Evolutionary conservation across 345 rosid genomes (phyloP).

Genomic region (Orychophragmus violaceus): DNA sequence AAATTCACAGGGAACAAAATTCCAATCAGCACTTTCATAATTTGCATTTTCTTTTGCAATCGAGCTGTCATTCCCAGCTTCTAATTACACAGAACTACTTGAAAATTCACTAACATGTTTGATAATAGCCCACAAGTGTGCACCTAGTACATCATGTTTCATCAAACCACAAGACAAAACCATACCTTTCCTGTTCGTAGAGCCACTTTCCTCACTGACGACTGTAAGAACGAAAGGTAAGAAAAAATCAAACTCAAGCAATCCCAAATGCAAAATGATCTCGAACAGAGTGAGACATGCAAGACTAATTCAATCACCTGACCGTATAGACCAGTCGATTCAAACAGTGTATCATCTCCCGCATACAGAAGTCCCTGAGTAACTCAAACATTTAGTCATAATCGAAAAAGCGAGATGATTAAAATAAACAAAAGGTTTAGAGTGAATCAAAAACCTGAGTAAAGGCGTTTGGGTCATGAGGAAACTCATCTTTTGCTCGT

Average conservation of each 20-base stretch:
- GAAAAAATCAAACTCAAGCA: not conserved
- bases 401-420: not conserved
- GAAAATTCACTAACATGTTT: not conserved
- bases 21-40: not conserved
- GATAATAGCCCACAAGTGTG: too few species aligned
- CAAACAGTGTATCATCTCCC: conserved; percentile 58
- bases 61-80: too few species aligned
- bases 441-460: conserved; percentile 45
- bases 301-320: conserved; percentile 30
- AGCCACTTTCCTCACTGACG: conserved; percentile 74
- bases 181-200: conserved; percentile 75
- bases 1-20: not conserved
- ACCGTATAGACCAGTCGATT: conserved; percentile 73
- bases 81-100: not conserved
- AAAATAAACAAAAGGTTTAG: not conserved
- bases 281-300: too few species aligned
- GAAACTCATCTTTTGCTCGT: conserved; percentile 43
- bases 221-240: conserved; percentile 42
- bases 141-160: too few species aligned
- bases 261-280: too few species aligned
- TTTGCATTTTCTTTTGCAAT: not conserved
- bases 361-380: conserved; percentile 77
- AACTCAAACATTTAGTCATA: not conserved
- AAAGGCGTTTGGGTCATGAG: conserved; percentile 57
- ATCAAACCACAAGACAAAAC: not conserved